phyloP scores from a whole-genome alignment of 1,284 basidiomycete genomes.

The Trametes versicolor region DNA sequence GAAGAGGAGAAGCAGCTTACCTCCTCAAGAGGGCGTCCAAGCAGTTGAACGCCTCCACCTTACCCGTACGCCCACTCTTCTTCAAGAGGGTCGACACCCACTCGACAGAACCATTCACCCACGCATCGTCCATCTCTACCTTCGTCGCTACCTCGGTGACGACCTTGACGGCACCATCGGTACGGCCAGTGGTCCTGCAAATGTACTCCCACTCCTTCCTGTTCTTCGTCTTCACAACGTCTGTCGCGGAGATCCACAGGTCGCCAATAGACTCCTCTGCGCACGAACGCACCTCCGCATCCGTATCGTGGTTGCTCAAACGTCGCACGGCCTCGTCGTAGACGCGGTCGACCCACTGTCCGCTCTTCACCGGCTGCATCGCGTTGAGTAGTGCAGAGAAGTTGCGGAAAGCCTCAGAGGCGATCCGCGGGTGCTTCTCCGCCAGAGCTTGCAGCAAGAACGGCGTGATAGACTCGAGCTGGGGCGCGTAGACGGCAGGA shows the following conservation, averaged over 20 bases:
- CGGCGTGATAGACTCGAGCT: slow-evolving; percentile 74
- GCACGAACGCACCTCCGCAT: slow-evolving; percentile 88
- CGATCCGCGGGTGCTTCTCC: slow-evolving; percentile 80
- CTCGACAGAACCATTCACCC: slow-evolving; percentile 83
- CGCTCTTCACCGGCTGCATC: slow-evolving; percentile 66
- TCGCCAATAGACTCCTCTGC: slow-evolving; percentile 89
- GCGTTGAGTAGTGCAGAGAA: slow-evolving; percentile 77
- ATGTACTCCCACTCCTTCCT: slow-evolving; percentile 84
- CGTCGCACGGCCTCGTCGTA: slow-evolving; percentile 81
- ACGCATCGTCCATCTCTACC: slow-evolving; percentile 74
- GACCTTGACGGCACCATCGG: slow-evolving; percentile 76
- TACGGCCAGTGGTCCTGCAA: slow-evolving; percentile 80
- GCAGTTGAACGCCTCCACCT: slow-evolving; percentile 84
- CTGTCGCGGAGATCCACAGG: slow-evolving; percentile 88
- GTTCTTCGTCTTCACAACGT: slow-evolving; percentile 67
- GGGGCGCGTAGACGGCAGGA: slow-evolving; percentile 67
- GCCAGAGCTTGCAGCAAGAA: slow-evolving; percentile 77
- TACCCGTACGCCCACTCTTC: slow-evolving; percentile 83
- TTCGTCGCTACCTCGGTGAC: slow-evolving; percentile 77
- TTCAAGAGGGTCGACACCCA: slow-evolving; percentile 84
- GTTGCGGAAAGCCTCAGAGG: slow-evolving; percentile 85
- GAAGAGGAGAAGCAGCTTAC: slow-evolving; percentile 45
- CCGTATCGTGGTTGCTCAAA: slow-evolving; percentile 84
- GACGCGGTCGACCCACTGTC: slow-evolving; percentile 72
- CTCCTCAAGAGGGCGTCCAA: slow-evolving; percentile 79